These are phyloP conservation scores for Colletotrichum lentis DNA, from an alignment of 2,329 filamentous ascomycete genomes.

Conservation along the genomic window DNA sequence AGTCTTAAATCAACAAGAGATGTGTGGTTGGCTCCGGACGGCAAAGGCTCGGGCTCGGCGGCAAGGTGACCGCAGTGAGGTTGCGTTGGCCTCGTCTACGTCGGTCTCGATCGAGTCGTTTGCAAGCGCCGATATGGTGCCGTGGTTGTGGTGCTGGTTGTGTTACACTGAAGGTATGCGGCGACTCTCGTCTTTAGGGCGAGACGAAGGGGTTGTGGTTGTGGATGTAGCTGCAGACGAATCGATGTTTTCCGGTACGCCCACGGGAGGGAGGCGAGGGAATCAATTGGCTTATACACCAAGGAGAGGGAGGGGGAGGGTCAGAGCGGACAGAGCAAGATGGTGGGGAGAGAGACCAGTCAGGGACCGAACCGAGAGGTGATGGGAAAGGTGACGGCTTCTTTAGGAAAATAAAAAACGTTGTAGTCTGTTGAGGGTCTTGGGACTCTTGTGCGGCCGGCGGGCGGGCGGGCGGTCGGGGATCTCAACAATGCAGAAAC, in stretches of 20 bases:
- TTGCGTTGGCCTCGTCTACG: neutral
- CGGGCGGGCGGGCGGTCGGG: conserved; percentile 4
- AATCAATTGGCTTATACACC: conserved; percentile 34
- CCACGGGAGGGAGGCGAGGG: conserved; percentile 37
- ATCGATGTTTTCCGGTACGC: conserved; percentile 20
- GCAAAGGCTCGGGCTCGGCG: conserved; percentile 22
- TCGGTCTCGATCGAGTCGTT: conserved; percentile 4
- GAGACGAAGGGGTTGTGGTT: neutral
- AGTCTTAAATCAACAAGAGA: neutral
- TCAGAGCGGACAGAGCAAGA: neutral
- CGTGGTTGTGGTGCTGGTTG: conserved; percentile 17
- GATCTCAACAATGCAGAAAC: conserved; percentile 34
- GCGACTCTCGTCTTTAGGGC: conserved; percentile 10
- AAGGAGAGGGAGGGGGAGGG: neutral
- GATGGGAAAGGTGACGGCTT: conserved; percentile 10
- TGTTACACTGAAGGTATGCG: conserved; percentile 20
- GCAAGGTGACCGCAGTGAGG: neutral
- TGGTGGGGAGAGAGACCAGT: neutral
- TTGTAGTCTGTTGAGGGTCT: conserved; percentile 34
- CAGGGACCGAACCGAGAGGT: neutral
- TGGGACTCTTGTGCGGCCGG: conserved; percentile 23
- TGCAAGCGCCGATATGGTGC: conserved; percentile 4
- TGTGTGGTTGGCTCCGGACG: conserved; percentile 5
- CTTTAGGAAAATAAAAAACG: conserved; percentile 25
- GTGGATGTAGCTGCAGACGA: conserved; percentile 21